A percentile compares a stretch with the other conserved stretches of the same genome.
Conservation (phyloP, 176 grass and related monocot species). For the Dendrocalamus sinicus region DNA sequence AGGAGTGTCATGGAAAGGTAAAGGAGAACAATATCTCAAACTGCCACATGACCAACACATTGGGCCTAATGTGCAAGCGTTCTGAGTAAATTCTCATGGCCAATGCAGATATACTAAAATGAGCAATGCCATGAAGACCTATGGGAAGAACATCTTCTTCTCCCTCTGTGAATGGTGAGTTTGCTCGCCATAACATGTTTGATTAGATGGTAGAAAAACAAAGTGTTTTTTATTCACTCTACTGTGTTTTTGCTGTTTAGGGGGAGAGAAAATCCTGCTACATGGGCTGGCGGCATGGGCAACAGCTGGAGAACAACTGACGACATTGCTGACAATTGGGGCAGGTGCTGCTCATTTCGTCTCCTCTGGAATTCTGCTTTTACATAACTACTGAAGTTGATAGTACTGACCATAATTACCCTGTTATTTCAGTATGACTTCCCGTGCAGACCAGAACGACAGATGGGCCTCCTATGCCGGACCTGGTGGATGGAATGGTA, state of each 20-base stretch:
- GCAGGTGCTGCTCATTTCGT: slow-evolving; percentile 56
- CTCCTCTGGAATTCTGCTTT: not conserved
- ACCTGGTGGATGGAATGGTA: slow-evolving; percentile 96
- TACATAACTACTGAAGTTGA: slow-evolving; percentile 7
- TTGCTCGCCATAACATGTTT: not conserved
- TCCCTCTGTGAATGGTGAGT: slow-evolving; percentile 91
- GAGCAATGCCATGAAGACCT: slow-evolving; percentile 73
- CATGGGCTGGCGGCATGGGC: slow-evolving; percentile 74
- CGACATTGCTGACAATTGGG: slow-evolving; percentile 86
- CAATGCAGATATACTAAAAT: slow-evolving; percentile 78
- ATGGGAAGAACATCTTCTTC: slow-evolving; percentile 86
- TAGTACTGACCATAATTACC: slow-evolving; percentile 25
- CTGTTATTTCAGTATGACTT: slow-evolving; percentile 74
- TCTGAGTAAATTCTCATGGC: slow-evolving; percentile 2
- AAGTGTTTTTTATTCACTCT: not conserved
- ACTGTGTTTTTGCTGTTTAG: slow-evolving; percentile 40
- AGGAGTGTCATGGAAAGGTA: slow-evolving; percentile 69
- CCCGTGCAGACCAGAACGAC: slow-evolving; percentile 89
- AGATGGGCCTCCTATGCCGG: slow-evolving; percentile 85
- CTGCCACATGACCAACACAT: not conserved
- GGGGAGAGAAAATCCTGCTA: slow-evolving; percentile 79
- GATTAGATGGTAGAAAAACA: not conserved
- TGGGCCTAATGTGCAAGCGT: not conserved
- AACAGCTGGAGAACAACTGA: slow-evolving; percentile 99
- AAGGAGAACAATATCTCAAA: slow-evolving; percentile 7